phyloP scores from a whole-genome alignment of 805 yeast genomes.

The Cyberlindnera sargentensis region DNA sequence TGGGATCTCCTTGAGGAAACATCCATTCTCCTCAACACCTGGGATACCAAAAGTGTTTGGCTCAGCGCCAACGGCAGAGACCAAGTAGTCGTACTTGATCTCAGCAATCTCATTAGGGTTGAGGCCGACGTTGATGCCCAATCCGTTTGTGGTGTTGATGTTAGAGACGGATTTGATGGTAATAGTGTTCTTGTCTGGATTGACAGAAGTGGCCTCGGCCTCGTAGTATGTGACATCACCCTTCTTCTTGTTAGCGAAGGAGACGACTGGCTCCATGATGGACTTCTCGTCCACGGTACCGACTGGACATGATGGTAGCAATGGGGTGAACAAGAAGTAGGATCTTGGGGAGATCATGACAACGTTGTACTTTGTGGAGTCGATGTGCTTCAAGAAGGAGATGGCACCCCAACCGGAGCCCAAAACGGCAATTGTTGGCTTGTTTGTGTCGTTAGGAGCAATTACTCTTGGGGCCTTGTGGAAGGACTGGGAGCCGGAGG shows the following conservation, averaged over 20 bases:
- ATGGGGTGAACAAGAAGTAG: constrained; percentile 89
- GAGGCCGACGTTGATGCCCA: constrained; percentile 25
- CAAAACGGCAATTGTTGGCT: constrained; percentile 49
- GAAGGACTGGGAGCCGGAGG: constrained; percentile 29
- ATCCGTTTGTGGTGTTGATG: constrained; percentile 31
- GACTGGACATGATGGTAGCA: constrained; percentile 88
- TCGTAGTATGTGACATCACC: constrained; percentile 81
- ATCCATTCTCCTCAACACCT: constrained; percentile 79
- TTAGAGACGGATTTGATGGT: constrained; percentile 43
- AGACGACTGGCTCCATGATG: constrained; percentile 88
- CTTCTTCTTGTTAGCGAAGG: constrained; percentile 70
- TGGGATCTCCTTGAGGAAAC: constrained; percentile 82
- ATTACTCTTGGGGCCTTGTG: constrained; percentile 33
- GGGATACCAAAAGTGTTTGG: constrained; percentile 92
- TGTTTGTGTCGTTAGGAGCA: constrained; percentile 26
- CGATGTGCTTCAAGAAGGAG: constrained; percentile 75
- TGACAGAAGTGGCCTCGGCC: constrained; percentile 84
- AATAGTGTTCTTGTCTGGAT: constrained; percentile 64
- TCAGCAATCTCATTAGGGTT: constrained; percentile 34
- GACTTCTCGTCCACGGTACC: constrained; percentile 89
- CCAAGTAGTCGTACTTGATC: constrained; percentile 72
- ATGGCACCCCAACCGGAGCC: constrained; percentile 97
- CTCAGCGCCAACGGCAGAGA: constrained; percentile 90
- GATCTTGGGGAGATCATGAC: constrained; percentile 88
- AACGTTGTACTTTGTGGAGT: constrained; percentile 82